Percentiles rank a stretch among this genome's conserved stretches.
Conservation (phyloP, 2,329 filamentous ascomycete genomes). For the Diaporthe capsici region DNA sequence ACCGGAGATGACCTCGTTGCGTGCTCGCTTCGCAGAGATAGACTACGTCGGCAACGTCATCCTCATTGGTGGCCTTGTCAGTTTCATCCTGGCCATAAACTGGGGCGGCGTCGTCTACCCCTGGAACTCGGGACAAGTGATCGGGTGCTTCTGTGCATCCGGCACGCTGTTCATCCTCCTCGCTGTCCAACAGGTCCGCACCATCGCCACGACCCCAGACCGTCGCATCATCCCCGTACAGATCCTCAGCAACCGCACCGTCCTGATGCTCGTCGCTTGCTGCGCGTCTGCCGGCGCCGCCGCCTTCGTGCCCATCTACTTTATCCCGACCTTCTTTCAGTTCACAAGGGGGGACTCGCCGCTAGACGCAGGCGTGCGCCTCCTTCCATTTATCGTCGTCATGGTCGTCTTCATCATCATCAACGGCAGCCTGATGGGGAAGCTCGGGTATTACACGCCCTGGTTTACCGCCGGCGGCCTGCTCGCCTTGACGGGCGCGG, state of each 20-base stretch:
- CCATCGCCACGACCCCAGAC: background rate
- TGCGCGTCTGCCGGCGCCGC: slow-evolving; percentile 4
- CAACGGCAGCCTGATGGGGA: slow-evolving; percentile 30
- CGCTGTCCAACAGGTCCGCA: background rate
- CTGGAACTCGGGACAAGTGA: slow-evolving; percentile 39
- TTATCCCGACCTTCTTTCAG: background rate
- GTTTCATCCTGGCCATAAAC: slow-evolving; percentile 36
- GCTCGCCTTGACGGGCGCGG: background rate
- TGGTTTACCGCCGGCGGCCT: slow-evolving; percentile 26
- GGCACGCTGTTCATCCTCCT: slow-evolving; percentile 31
- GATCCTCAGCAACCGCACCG: slow-evolving; percentile 11
- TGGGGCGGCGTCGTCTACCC: slow-evolving; percentile 38
- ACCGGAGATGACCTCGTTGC: background rate
- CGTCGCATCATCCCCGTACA: slow-evolving; percentile 8
- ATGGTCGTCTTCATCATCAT: slow-evolving; percentile 23
- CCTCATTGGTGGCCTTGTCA: slow-evolving; percentile 32
- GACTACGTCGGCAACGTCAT: slow-evolving; percentile 52
- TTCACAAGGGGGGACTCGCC: slow-evolving; percentile 13
- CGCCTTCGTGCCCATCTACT: slow-evolving; percentile 26
- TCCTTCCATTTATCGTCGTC: slow-evolving; percentile 9
- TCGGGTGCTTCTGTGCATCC: slow-evolving; percentile 41
- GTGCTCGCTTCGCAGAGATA: slow-evolving; percentile 44
- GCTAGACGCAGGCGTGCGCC: background rate
- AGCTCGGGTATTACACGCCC: slow-evolving; percentile 24
- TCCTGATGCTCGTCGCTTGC: slow-evolving; percentile 5